Evolutionary conservation across 306 rosid species (phyloP), one percentile per base, ranked within the genome.

Genomic region (Vicia villosa): DNA sequence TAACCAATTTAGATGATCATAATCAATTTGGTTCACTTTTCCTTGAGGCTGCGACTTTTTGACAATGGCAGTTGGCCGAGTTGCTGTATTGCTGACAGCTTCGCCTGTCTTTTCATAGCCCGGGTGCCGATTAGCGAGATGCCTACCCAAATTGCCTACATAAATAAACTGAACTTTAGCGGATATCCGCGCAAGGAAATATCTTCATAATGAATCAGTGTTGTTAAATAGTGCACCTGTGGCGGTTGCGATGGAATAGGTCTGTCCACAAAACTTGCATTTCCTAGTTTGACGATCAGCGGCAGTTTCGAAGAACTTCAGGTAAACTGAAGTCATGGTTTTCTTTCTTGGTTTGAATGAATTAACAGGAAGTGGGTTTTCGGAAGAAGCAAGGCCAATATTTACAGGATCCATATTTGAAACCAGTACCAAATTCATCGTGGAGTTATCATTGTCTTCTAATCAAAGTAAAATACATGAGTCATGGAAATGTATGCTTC

Each of bases 201-300:
- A 26, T 10, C 61, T 45, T 34, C 22, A 22, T 24, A 82, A 22
- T 2, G 2, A 22, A 24, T 2, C 28, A 24, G 28, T 24, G 28
- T 24, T 24, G 28, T 24, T 24, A 24, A 24, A 24, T 3, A 24
- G 28, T 45, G 41, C 28, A 43, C 99, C 99, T 49, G 97, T 91
- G 76, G 96, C 97, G 12, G 99, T 91, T 34, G 95, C 97, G 72
- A 89, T 87, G 14, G 97, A 91, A 68, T 91, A 95, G 75, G 86
- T 89, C 79, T 91, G 97, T 59, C 97, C 97, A 70, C 99, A 95
- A 78, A 95, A 95, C 69, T 95, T 95, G 88, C 99, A 95, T 56
- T 87, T 83, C 34, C 99, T 83, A 66, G 87, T 91, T 75, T 91
- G 91, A 26, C 92, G 95, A 72, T 91, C 99, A 8, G 80, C 58